Evolutionary conservation across 371 early-diverging fungal species (phyloP), one percentile per base, ranked within the genome.

Genomic region (Dichotomocladium elegans): DNA sequence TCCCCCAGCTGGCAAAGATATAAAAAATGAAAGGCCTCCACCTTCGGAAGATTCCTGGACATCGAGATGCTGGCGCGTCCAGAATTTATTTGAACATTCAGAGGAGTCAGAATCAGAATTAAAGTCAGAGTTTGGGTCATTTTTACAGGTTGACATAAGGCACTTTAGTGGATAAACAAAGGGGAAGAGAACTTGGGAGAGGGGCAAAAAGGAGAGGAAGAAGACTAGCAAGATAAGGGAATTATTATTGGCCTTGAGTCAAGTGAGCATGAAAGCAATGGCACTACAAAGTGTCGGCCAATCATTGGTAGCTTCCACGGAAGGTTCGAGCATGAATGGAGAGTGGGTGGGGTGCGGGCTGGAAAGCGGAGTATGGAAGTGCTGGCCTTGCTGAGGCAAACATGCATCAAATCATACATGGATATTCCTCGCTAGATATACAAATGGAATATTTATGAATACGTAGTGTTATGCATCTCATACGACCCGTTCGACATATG

Each of bases 61-160:
- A 21, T 37, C 21, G 37, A 21, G 26, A 34, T 28, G 6, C 10
- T 53, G 59, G n/a, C 53, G 53, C 10, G 47, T 53, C 60, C 60
- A 64, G 31, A 64, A 57, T 47, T 64, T 64, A 51, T 55, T 43
- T 47, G 64, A 56, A 35, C 57, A 43, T 22, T 52, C 53, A 21
- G 53, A 52, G 25, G 43, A 52, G 28, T 47, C 37, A 21, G 29
- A 28, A 7, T n/a, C 49, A 44, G 28, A 44, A n/a, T 44, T 29
- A 26, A 29, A 44, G 29, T 44, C 45, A 14, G 45, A 44, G 28
- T n/a, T n/a, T n/a, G n/a, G n/a, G n/a, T n/a, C n/a, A n/a, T n/a
- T n/a, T n/a, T n/a, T n/a, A n/a, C n/a, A n/a, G n/a, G n/a, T 7
- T 26, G 24, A 25, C 31, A 48, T 11, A 9, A 35, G 25, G 25